These are phyloP conservation scores for Trapa bicornis DNA, from an alignment of 345 rosid species.

Conservation along the genomic window DNA sequence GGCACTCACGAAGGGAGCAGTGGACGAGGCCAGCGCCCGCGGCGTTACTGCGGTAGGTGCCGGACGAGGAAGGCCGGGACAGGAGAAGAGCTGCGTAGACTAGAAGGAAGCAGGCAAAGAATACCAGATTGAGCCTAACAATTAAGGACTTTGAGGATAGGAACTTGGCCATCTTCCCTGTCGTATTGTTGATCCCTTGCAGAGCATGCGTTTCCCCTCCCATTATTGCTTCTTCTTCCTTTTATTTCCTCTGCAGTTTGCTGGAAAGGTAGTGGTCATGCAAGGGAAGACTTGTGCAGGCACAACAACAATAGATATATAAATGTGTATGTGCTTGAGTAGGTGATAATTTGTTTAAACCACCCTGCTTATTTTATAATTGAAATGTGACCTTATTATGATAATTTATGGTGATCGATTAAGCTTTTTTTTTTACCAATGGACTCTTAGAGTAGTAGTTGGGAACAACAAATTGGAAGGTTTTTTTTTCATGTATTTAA, in stretches of 20 bases:
- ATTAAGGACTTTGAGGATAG: constrained; percentile 51
- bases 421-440: too few species aligned
- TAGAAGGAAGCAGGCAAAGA: constrained; percentile 49
- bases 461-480: too few species aligned
- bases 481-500: too few species aligned
- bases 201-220: constrained; percentile 19
- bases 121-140: constrained; percentile 51
- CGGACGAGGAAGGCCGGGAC: constrained; percentile 56
- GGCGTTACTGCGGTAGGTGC: constrained; percentile 37
- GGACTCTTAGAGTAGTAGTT: too few species aligned
- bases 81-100: constrained; percentile 43
- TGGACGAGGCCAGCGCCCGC: constrained; percentile 38
- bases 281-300: neutral
- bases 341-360: neutral
- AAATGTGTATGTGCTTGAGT: neutral
- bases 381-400: neutral
- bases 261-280: neutral
- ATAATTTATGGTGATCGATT: neutral
- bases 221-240: neutral
- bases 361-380: neutral
- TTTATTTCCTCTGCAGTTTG: neutral
- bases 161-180: constrained; percentile 36
- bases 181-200: constrained; percentile 16
- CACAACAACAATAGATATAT: neutral
- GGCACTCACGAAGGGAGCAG: constrained; percentile 72